Conservation (phyloP, 371 early-diverging fungal genomes). For the Rhizopus microsporus region DNA sequence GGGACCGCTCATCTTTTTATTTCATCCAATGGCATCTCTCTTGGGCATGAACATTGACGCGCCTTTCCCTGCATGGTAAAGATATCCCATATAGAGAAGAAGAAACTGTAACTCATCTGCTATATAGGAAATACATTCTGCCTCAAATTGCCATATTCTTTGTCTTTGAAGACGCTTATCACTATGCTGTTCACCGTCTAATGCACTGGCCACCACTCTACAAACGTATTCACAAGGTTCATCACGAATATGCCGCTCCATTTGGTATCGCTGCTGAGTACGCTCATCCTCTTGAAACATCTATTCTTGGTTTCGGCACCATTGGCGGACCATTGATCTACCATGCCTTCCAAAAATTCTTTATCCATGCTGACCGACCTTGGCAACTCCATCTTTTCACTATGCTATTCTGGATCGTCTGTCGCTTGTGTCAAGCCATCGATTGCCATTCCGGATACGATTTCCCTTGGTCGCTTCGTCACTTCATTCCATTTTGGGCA, state of each 20-base stretch:
- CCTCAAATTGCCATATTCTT: slow-evolving; percentile 76
- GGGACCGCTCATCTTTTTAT: slow-evolving; percentile 84
- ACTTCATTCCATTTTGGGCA: slow-evolving; percentile 80
- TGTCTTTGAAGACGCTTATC: slow-evolving; percentile 83
- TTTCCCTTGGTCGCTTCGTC: slow-evolving; percentile 89
- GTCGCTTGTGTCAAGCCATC: slow-evolving; percentile 82
- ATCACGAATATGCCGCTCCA: slow-evolving; percentile 93
- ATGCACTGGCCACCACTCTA: slow-evolving; percentile 91
- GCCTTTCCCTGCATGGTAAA: slow-evolving; percentile 85
- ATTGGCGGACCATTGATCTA: slow-evolving; percentile 73
- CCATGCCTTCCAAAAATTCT: slow-evolving; percentile 18
- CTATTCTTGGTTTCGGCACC: slow-evolving; percentile 78
- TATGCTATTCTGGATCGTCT: slow-evolving; percentile 79
- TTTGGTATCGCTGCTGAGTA: slow-evolving; percentile 90
- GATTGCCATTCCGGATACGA: slow-evolving; percentile 96
- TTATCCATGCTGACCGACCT: slow-evolving; percentile 24
- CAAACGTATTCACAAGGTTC: slow-evolving; percentile 90
- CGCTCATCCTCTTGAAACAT: slow-evolving; percentile 82
- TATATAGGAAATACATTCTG: slow-evolving; percentile 32
- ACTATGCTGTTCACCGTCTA: slow-evolving; percentile 83
- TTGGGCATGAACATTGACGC: slow-evolving; percentile 85
- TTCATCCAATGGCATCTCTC: slow-evolving; percentile 81
- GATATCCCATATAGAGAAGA: slow-evolving; percentile 8
- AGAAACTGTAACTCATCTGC: background rate
- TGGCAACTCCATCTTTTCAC: slow-evolving; percentile 82